phyloP scores from a whole-genome alignment of 495 filamentous ascomycete species.

The Penicillium cinerascens region DNA sequence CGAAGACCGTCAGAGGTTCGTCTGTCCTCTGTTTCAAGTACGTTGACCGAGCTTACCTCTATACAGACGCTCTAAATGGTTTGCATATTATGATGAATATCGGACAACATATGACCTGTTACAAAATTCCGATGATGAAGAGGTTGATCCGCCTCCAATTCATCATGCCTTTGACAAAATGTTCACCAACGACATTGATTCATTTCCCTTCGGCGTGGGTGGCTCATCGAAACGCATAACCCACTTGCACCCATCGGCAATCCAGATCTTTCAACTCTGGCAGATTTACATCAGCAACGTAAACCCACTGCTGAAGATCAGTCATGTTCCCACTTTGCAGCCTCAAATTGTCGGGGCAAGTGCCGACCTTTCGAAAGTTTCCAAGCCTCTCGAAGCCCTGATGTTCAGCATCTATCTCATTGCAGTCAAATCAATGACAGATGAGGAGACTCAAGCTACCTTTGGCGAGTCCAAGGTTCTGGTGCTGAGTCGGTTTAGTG shows the following conservation, averaged over 20 bases:
- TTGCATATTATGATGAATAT: constrained; percentile 20
- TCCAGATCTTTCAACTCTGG: constrained; percentile 39
- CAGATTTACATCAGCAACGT: constrained; percentile 45
- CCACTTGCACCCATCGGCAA: constrained; percentile 17
- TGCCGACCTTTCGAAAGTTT: constrained; percentile 25
- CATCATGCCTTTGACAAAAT: constrained; percentile 53
- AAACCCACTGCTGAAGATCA: constrained; percentile 48
- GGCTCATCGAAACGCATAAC: constrained; percentile 44
- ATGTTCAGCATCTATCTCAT: constrained; percentile 74
- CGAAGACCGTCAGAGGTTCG: background rate
- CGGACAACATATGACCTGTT: constrained; percentile 19
- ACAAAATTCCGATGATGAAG: constrained; percentile 59
- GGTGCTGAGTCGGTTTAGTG: constrained; percentile 55
- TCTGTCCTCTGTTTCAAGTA: background rate
- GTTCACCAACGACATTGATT: constrained; percentile 45
- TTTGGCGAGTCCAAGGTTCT: constrained; percentile 1
- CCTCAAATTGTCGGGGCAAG: constrained; percentile 24
- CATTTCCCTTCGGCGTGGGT: constrained; percentile 59
- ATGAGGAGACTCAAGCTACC: constrained; percentile 14
- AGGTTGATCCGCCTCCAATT: constrained; percentile 50
- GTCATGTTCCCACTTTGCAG: constrained; percentile 47
- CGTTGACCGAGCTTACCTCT: background rate
- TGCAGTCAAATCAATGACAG: constrained; percentile 57
- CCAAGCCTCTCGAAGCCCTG: constrained; percentile 54
- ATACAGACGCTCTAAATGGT: constrained; percentile 8